Conservation (phyloP, 768 basidiomycete genomes). For the Paxillus rubicundulus region DNA sequence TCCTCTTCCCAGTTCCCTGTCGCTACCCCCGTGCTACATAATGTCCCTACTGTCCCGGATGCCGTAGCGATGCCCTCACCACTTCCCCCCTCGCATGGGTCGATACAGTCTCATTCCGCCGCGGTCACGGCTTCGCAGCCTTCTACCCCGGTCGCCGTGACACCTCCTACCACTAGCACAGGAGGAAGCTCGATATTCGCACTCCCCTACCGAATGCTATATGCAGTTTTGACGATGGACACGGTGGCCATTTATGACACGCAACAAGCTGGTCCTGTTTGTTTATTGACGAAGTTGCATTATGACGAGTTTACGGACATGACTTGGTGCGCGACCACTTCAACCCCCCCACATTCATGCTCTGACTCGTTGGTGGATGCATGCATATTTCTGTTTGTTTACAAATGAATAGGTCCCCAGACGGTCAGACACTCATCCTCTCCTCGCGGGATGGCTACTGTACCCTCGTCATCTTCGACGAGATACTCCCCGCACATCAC, state of each 20-base stretch:
- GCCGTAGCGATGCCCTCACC: constrained; percentile 5
- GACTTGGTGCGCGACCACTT: constrained; percentile 67
- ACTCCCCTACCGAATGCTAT: constrained; percentile 91
- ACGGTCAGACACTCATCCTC: constrained; percentile 89
- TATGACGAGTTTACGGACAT: constrained; percentile 98
- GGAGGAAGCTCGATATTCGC: constrained; percentile 73
- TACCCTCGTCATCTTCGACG: constrained; percentile 92
- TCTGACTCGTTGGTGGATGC: constrained; percentile 4
- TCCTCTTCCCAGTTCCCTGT: constrained; percentile 3
- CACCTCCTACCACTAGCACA: constrained; percentile 33
- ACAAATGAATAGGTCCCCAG: constrained; percentile 71
- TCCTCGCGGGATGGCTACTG: constrained; percentile 97
- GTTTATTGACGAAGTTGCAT: constrained; percentile 89
- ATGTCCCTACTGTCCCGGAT: constrained; percentile 9
- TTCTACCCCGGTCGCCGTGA: constrained; percentile 33
- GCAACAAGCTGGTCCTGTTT: constrained; percentile 90
- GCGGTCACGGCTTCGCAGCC: constrained; percentile 21
- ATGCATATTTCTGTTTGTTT: neutral
- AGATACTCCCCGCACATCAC: constrained; percentile 83
- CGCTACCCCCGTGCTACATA: constrained; percentile 3
- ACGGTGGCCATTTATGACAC: constrained; percentile 94
- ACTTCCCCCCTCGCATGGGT: neutral
- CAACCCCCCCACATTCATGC: neutral
- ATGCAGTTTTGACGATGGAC: constrained; percentile 96
- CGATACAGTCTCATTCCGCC: constrained; percentile 14